These are phyloP conservation scores for Cucumis melo DNA, from an alignment of 306 rosid genomes.

Conservation along the genomic window DNA sequence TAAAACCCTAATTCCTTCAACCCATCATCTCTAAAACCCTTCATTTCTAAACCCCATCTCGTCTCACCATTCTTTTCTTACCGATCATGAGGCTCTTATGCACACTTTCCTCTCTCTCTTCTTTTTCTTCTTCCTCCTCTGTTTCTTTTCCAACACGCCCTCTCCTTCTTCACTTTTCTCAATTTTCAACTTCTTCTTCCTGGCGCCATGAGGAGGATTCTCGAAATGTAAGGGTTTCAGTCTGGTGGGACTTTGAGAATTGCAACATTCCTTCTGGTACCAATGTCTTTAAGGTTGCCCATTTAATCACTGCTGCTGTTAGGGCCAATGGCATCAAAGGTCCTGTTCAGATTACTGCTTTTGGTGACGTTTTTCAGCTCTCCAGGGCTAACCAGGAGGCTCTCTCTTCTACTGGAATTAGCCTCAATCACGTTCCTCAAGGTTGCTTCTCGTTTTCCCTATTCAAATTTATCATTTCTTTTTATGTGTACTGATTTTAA, in stretches of 20 bases:
- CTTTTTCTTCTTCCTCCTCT: background rate
- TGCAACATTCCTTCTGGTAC: slow-evolving; percentile 36
- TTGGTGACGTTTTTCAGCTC: slow-evolving; percentile 55
- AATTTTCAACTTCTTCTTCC: slow-evolving; percentile 21
- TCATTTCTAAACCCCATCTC: background rate
- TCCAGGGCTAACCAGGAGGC: slow-evolving; percentile 52
- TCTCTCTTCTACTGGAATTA: slow-evolving; percentile 57
- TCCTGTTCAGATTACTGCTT: slow-evolving; percentile 62
- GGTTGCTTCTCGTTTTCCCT: slow-evolving; percentile 20
- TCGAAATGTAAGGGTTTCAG: slow-evolving; percentile 55
- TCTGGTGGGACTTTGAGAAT: slow-evolving; percentile 96
- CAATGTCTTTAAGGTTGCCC: slow-evolving; percentile 32
- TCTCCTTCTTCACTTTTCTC: slow-evolving; percentile 14
- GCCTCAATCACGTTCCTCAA: slow-evolving; percentile 47
- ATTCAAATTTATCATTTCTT: background rate
- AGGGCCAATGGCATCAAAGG: slow-evolving; percentile 77
- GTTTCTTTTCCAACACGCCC: background rate
- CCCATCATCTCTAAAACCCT: background rate
- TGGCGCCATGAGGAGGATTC: slow-evolving; percentile 45
- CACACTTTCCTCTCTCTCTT: background rate
- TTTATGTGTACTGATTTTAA: background rate
- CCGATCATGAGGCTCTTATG: slow-evolving; percentile 16
- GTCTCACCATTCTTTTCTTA: background rate
- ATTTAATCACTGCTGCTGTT: slow-evolving; percentile 39
- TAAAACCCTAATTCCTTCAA: too few species aligned